These are phyloP conservation scores for Dendrocalamus sinicus DNA, from an alignment of 176 grass and related monocot genomes.

Conservation along the genomic window DNA sequence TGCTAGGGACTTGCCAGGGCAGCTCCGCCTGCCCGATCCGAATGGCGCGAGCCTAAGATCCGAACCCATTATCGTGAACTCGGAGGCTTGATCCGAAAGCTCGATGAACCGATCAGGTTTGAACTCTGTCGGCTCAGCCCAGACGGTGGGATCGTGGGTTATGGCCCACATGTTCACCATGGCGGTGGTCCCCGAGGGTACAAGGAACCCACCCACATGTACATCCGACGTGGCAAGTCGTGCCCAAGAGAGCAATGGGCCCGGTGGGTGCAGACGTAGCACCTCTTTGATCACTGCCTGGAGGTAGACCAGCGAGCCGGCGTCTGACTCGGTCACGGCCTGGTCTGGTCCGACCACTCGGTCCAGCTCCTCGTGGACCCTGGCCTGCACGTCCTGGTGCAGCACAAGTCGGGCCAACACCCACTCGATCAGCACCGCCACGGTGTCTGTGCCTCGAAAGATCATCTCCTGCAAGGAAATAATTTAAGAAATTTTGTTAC, in stretches of 20 bases:
- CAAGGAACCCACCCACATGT: conserved; percentile 35
- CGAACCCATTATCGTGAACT: conserved; percentile 49
- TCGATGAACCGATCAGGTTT: conserved; percentile 51
- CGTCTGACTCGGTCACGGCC: conserved; percentile 45
- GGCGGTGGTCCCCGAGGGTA: conserved; percentile 70
- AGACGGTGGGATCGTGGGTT: conserved; percentile 57
- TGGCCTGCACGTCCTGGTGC: conserved; percentile 67
- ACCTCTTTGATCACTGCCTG: conserved; percentile 73
- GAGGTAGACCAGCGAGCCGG: conserved; percentile 52
- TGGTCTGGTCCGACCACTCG: conserved; percentile 46
- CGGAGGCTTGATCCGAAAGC: neutral
- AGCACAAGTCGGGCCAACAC: conserved; percentile 60
- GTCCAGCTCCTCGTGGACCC: conserved; percentile 70
- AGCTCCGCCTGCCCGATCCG: conserved; percentile 70
- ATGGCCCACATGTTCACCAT: conserved; percentile 99
- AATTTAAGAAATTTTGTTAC: neutral
- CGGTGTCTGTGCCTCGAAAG: conserved; percentile 87
- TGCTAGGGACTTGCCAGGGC: conserved; percentile 72
- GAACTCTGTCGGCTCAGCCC: conserved; percentile 54
- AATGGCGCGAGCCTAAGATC: conserved; percentile 82
- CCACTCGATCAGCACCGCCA: conserved; percentile 85
- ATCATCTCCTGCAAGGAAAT: conserved; percentile 72
- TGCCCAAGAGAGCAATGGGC: conserved; percentile 83
- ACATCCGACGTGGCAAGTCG: conserved; percentile 70
- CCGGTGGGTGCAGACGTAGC: conserved; percentile 78